A percentile compares a stretch with the other conserved stretches of the same genome.
Evolutionary conservation across 345 rosid genomes (phyloP).

Genomic region (Pistacia integerrima): DNA sequence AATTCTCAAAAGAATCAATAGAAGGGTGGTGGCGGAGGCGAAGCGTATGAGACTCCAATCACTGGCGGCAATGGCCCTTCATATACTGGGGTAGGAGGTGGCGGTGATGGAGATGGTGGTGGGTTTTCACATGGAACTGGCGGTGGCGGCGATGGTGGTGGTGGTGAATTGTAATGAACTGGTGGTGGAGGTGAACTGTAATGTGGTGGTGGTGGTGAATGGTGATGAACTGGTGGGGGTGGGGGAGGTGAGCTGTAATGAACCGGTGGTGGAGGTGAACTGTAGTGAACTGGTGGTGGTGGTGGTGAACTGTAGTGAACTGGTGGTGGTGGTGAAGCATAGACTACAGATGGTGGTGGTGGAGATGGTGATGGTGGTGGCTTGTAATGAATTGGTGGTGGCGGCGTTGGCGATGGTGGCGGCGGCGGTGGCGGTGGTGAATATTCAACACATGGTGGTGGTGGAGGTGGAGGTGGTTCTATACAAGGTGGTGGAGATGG

Average conservation of each 20-base stretch:
- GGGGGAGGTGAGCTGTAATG: slow-evolving; percentile 38
- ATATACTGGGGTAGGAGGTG: slow-evolving; percentile 68
- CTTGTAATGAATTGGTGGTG: slow-evolving; percentile 49
- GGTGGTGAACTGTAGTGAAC: slow-evolving; percentile 31
- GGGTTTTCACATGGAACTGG: slow-evolving; percentile 29
- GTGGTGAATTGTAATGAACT: slow-evolving; percentile 16
- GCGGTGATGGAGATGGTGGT: slow-evolving; percentile 36
- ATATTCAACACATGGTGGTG: slow-evolving; percentile 60
- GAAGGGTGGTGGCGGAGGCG: slow-evolving; percentile 99
- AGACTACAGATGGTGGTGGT: too few relatives aligned
- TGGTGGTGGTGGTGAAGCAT: slow-evolving; percentile 33
- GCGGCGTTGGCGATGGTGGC: slow-evolving; percentile 59
- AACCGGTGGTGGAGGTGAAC: slow-evolving; percentile 39
- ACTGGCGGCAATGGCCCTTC: slow-evolving; percentile 93
- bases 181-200: slow-evolving; percentile 26
- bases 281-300: slow-evolving; percentile 29
- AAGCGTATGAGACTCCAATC: slow-evolving; percentile 77
- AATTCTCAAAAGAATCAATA: slow-evolving; percentile 83
- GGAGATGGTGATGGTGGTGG: slow-evolving; percentile 52
- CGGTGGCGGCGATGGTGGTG: slow-evolving; percentile 47
- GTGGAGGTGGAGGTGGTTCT: slow-evolving; percentile 54
- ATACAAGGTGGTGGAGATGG: slow-evolving; percentile 60
- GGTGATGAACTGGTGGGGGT: slow-evolving; percentile 10
- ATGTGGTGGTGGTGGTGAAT: slow-evolving; percentile 40
- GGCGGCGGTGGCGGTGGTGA: slow-evolving; percentile 65